These are phyloP conservation scores for Fusarium sp. DNA, from an alignment of 2,329 filamentous ascomycete species.

Conservation along the genomic window DNA sequence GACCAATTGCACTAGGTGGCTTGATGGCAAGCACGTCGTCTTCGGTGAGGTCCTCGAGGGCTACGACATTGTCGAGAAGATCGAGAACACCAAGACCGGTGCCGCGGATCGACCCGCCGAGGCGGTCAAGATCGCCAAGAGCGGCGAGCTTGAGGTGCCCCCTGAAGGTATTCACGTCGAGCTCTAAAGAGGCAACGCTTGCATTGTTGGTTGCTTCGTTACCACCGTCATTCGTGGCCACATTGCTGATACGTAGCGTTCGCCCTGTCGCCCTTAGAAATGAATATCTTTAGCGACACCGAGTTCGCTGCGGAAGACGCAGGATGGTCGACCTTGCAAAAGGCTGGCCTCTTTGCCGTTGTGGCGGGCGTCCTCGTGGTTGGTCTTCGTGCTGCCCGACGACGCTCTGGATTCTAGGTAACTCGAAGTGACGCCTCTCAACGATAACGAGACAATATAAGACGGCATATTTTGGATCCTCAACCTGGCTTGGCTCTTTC, in stretches of 20 bases:
- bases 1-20: constrained; percentile 70
- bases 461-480: constrained; percentile 13
- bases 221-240: constrained; percentile 30
- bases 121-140: constrained; percentile 84
- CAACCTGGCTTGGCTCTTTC: not conserved
- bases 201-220: constrained; percentile 45
- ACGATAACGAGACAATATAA: constrained; percentile 34
- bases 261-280: constrained; percentile 47
- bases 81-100: constrained; percentile 79
- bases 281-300: constrained; percentile 44
- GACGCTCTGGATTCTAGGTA: constrained; percentile 39
- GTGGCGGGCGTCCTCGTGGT: constrained; percentile 41
- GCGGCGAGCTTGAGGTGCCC: constrained; percentile 86
- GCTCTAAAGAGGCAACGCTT: constrained; percentile 73
- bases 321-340: constrained; percentile 45
- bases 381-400: constrained; percentile 41
- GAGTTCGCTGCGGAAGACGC: constrained; percentile 38
- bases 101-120: constrained; percentile 77
- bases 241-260: constrained; percentile 55
- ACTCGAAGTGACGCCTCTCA: constrained; percentile 10
- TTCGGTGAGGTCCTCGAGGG: constrained; percentile 92
- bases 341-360: constrained; percentile 41
- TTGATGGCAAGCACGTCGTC: constrained; percentile 88
- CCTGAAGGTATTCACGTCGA: constrained; percentile 95
- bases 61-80: constrained; percentile 84